Percentiles rank a stretch among this genome's conserved stretches.
phyloP scores from a whole-genome alignment of 805 yeast species.

The Barnettozyma wickerhamii region DNA sequence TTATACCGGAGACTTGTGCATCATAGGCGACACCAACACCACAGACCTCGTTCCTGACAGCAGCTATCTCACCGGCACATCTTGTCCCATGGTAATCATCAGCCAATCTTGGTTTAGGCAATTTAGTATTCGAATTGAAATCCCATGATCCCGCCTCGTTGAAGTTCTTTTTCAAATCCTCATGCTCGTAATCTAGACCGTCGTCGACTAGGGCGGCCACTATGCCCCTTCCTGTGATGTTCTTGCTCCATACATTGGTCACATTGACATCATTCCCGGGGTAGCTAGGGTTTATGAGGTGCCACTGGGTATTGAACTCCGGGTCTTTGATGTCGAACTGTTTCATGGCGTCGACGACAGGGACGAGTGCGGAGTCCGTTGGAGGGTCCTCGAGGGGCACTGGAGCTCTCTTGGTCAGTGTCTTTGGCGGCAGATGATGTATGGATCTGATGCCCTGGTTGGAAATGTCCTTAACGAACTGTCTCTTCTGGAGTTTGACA shows the following conservation, averaged over 20 bases:
- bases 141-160: slow-evolving; percentile 87
- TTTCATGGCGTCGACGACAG: slow-evolving; percentile 42
- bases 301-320: slow-evolving; percentile 84
- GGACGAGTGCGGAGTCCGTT: slow-evolving; percentile 48
- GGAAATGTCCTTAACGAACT: slow-evolving; percentile 8
- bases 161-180: slow-evolving; percentile 68
- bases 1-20: slow-evolving; percentile 82
- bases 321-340: slow-evolving; percentile 76
- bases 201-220: slow-evolving; percentile 92
- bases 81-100: slow-evolving; percentile 96
- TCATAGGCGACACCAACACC: slow-evolving; percentile 97
- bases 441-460: slow-evolving; percentile 39
- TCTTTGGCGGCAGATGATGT: slow-evolving; percentile 51
- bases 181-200: slow-evolving; percentile 80
- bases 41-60: slow-evolving; percentile 73
- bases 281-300: slow-evolving; percentile 64
- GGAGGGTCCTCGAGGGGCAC: slow-evolving; percentile 36
- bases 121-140: slow-evolving; percentile 67
- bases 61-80: slow-evolving; percentile 97
- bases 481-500: slow-evolving; percentile 13
- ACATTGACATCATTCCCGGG: slow-evolving; percentile 88
- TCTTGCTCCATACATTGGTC: slow-evolving; percentile 76
- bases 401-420: slow-evolving; percentile 55
- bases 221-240: slow-evolving; percentile 75
- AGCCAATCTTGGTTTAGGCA: slow-evolving; percentile 73